A percentile compares a stretch with the other conserved stretches of the same genome.
phyloP scores from a whole-genome alignment of 805 yeast species.

The Candida quercuum region DNA sequence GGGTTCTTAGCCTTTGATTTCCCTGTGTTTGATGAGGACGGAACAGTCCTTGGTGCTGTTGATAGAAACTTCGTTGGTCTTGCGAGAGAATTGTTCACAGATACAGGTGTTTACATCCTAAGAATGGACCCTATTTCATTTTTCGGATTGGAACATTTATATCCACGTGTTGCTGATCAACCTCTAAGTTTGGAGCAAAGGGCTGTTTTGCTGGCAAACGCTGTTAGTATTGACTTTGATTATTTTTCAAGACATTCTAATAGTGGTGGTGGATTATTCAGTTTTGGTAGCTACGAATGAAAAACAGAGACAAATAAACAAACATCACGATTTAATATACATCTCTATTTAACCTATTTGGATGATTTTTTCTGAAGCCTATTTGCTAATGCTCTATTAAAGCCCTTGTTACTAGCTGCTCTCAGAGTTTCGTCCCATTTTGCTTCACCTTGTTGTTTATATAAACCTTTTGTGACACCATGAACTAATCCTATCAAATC shows the following conservation, averaged over 20 bases:
- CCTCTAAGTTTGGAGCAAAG: conserved; percentile 69
- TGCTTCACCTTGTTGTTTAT: conserved; percentile 29
- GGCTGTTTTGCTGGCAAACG: conserved; percentile 80
- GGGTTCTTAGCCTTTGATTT: conserved; percentile 85
- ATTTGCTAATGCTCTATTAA: background rate
- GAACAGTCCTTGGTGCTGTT: conserved; percentile 64
- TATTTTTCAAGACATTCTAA: conserved; percentile 88
- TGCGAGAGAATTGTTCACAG: conserved; percentile 89
- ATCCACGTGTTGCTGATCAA: conserved; percentile 41
- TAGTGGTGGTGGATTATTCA: conserved; percentile 33
- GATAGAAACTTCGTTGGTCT: conserved; percentile 95
- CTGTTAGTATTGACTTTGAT: conserved; percentile 91
- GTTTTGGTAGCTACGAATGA: conserved; percentile 10
- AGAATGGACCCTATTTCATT: conserved; percentile 76
- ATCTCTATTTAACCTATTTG: background rate
- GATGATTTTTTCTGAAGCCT: too few species aligned
- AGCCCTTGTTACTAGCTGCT: conserved; percentile 22
- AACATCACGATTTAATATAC: too few species aligned
- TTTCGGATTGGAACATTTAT: conserved; percentile 47
- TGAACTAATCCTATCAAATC: conserved; percentile 49
- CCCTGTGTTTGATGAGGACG: conserved; percentile 58
- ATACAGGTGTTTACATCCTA: conserved; percentile 86
- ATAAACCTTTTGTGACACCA: conserved; percentile 38
- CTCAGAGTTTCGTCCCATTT: conserved; percentile 31
- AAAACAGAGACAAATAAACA: too few species aligned